Conservation (phyloP, 495 filamentous ascomycete genomes). For the Neurospora tetrasperma region DNA sequence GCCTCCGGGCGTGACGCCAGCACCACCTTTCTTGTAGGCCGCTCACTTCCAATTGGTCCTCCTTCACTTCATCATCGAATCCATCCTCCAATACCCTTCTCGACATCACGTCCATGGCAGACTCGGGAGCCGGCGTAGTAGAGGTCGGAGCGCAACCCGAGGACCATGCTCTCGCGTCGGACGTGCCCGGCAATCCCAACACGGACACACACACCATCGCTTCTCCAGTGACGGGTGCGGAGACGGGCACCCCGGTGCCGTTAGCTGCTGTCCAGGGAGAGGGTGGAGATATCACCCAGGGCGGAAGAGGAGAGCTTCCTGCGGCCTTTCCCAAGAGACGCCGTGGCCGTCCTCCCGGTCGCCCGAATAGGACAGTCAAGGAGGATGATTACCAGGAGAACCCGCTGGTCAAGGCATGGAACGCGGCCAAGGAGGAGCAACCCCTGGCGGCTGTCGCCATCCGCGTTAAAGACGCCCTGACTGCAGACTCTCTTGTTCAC, state of each 20-base stretch:
- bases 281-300: not conserved
- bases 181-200: not conserved
- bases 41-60: not conserved
- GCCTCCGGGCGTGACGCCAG: not conserved
- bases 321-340: conserved; percentile 22
- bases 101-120: not conserved
- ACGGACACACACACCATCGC: not conserved
- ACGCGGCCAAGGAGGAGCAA: conserved; percentile 17
- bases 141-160: not conserved
- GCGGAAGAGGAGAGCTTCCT: conserved; percentile 9
- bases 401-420: conserved; percentile 20
- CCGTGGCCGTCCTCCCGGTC: conserved; percentile 24
- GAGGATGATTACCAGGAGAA: conserved; percentile 22
- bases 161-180: not conserved
- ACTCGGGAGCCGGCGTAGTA: not conserved
- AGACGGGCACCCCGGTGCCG: not conserved
- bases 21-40: conserved; percentile 23
- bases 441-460: conserved; percentile 15
- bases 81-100: not conserved
- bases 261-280: not conserved
- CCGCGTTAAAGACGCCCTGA: conserved; percentile 19
- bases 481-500: conserved; percentile 17
- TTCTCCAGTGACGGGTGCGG: not conserved
- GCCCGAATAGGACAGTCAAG: conserved; percentile 21
- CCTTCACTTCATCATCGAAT: not conserved